Base-by-base conservation (phyloP, 306 rosid species). In the Fragaria iinumae region DNA sequence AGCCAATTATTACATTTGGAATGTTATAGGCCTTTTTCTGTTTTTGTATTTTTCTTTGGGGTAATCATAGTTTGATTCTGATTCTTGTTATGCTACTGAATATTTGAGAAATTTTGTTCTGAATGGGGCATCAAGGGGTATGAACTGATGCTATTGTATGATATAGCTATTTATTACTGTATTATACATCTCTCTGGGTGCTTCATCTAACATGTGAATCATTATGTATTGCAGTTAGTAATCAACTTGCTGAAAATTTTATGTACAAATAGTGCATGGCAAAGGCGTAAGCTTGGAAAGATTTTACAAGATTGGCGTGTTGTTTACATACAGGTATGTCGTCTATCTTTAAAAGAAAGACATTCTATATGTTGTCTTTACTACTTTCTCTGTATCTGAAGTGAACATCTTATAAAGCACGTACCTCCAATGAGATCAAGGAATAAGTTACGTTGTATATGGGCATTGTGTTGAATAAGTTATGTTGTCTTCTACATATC, bases 221-320 rank as follows among this genome's bases (percentile, higher is more conserved):
- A 53, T 82, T 71, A 38, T 59, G 59, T 70, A 20, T 43, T 85
- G 91, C 98, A 95, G 98, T 86, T 89, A 78, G 91, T 92, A 59
- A 78, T 87, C 63, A 88, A 87, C 85, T 86, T 89, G 84, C 93
- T 95, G 73, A 95, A 89, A 83, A 84, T 90, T 80, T 86, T 92
- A 39, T 95, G 98, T 82, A 88, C 98, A 79, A 95, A 92, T 89
- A 81, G 93, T 74, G 90, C 98, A 56, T 92, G 98, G 98, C 97
- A 95, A 85, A 89, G 98, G 81, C 98, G 98, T 83, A 95, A 95
- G 89, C 92, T 95, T 27, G 98, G 98, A 75, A 95, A 92, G 85
- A 89, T 90, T 84, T 82, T 95, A 78, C 98, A 95, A 82, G 97
- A 92, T 84, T 95, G 97, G 98, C 93, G 97, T 75, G 91, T 92